Evolutionary conservation across 2,329 filamentous ascomycete species (phyloP).

Genomic region (Aspergillus brunneoviolaceus): DNA sequence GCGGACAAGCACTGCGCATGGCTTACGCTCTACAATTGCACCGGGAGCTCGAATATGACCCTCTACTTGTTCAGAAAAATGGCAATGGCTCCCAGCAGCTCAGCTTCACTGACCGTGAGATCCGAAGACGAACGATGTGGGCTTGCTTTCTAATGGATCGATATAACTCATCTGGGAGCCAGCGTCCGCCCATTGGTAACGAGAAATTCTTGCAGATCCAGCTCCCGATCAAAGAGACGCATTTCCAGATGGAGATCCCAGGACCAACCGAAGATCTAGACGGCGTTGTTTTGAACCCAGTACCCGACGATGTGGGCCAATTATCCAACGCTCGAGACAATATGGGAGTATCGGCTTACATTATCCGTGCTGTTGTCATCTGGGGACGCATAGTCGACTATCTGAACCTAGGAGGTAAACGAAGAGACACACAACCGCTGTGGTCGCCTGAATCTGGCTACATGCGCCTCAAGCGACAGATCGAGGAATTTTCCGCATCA

Average conservation of each 20-base stretch:
- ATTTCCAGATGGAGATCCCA: slow-evolving; percentile 88
- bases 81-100: slow-evolving; percentile 61
- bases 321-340: slow-evolving; percentile 70
- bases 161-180: slow-evolving; percentile 93
- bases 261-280: slow-evolving; percentile 81
- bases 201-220: slow-evolving; percentile 88
- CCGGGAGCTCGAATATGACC: slow-evolving; percentile 83
- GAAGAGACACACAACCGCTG: slow-evolving; percentile 71
- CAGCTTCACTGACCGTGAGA: slow-evolving; percentile 91
- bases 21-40: slow-evolving; percentile 93
- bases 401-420: slow-evolving; percentile 84
- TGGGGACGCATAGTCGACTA: slow-evolving; percentile 92
- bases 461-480: slow-evolving; percentile 65
- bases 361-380: slow-evolving; percentile 77
- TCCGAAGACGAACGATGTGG: slow-evolving; percentile 94
- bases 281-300: slow-evolving; percentile 65
- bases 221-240: slow-evolving; percentile 83
- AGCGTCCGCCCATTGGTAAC: slow-evolving; percentile 85
- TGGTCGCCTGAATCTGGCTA: slow-evolving; percentile 83
- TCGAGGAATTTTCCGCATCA: slow-evolving; percentile 66
- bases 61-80: slow-evolving; percentile 60
- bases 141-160: slow-evolving; percentile 96
- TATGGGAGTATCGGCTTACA: slow-evolving; percentile 92
- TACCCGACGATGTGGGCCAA: slow-evolving; percentile 63
- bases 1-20: slow-evolving; percentile 94